Conservation (phyloP, 163 green algal genomes). For the Prototheca stagnorum region DNA sequence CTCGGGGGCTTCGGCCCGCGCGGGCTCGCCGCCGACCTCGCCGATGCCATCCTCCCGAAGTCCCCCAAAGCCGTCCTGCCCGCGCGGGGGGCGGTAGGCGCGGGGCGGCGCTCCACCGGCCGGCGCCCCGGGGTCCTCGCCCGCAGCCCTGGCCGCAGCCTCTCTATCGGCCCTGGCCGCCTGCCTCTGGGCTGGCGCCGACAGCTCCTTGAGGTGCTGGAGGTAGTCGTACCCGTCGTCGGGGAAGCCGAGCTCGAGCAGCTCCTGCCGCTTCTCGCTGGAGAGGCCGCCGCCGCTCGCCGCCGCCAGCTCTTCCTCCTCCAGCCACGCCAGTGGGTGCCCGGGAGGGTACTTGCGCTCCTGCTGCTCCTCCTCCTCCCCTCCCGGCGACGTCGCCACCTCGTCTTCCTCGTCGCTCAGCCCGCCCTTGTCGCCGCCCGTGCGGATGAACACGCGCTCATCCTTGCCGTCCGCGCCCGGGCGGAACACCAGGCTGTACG, state of each 20-base stretch:
- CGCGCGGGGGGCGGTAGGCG: too few relatives aligned
- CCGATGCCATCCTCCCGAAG: too few relatives aligned
- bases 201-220: constrained; percentile 49
- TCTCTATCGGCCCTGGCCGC: constrained; percentile 3
- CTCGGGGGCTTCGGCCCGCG: neutral
- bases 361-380: too few relatives aligned
- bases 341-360: constrained; percentile 20
- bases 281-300: constrained; percentile 15
- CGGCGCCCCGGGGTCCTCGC: neutral
- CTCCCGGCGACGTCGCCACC: too few relatives aligned
- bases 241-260: constrained; percentile 64
- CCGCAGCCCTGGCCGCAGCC: neutral
- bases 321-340: constrained; percentile 29
- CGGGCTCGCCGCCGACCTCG: neutral
- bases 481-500: constrained; percentile 63
- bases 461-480: constrained; percentile 11
- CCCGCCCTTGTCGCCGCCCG: too few relatives aligned
- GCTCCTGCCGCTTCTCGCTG: constrained; percentile 49
- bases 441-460: constrained; percentile 16
- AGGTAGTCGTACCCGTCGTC: constrained; percentile 95
- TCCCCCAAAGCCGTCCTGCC: too few relatives aligned
- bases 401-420: too few relatives aligned
- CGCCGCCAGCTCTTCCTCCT: constrained; percentile 18
- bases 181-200: constrained; percentile 14
- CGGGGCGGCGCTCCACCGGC: neutral